Percentiles rank a stretch among this genome's conserved stretches.
Conservation (phyloP, 192 early-diverging fungal genomes). For the Thoreauomyces humboldtii region DNA sequence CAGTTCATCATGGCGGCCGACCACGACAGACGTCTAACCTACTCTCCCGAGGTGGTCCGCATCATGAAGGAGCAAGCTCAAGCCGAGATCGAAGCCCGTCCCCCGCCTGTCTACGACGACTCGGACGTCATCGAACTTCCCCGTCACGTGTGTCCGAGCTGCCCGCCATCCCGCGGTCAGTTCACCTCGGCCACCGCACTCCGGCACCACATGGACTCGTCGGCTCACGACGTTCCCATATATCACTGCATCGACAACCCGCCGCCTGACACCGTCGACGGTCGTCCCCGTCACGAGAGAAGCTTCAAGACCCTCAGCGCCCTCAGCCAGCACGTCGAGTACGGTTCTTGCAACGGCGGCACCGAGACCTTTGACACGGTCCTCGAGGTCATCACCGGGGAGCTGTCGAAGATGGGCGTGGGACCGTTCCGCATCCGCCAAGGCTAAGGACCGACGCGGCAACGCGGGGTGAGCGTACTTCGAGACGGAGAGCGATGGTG, state of each 20-base stretch:
- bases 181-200: background rate
- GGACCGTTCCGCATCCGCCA: too few species aligned
- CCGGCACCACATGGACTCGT: background rate
- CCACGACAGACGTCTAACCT: background rate
- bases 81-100: background rate
- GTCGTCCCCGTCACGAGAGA: background rate
- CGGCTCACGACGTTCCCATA: background rate
- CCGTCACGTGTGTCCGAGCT: background rate
- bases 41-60: background rate
- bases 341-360: background rate
- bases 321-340: constrained; percentile 7
- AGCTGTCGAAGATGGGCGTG: background rate
- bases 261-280: background rate
- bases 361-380: background rate
- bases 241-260: background rate
- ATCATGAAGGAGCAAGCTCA: background rate
- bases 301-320: constrained; percentile 9
- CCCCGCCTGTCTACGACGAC: background rate
- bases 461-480: too few species aligned
- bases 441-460: too few species aligned
- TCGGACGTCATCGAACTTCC: constrained; percentile 1
- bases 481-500: too few species aligned
- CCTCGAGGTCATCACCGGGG: background rate
- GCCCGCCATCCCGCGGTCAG: background rate
- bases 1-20: background rate